phyloP scores from a whole-genome alignment of 2,329 filamentous ascomycete genomes.

The Fusarium bulbicola region DNA sequence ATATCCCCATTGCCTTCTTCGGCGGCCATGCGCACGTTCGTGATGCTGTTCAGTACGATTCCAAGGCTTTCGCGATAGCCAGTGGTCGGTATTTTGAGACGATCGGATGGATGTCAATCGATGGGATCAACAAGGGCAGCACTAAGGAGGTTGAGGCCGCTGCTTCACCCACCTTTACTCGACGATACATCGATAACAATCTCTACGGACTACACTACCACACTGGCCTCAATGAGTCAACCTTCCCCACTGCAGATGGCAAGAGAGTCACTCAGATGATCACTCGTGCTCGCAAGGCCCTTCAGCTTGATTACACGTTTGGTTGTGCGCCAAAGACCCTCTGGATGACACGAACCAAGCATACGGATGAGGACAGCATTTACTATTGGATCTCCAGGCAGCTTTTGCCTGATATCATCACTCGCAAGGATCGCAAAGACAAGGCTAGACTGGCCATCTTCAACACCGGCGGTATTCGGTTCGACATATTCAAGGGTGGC shows the following conservation, averaged over 20 bases:
- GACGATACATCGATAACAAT: constrained; percentile 95
- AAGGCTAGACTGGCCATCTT: constrained; percentile 76
- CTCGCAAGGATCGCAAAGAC: constrained; percentile 65
- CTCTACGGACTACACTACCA: constrained; percentile 85
- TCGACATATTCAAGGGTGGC: constrained; percentile 91
- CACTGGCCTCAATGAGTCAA: constrained; percentile 73
- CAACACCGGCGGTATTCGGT: constrained; percentile 92
- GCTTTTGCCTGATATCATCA: constrained; percentile 75
- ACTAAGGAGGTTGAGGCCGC: constrained; percentile 41
- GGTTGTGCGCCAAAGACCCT: constrained; percentile 85
- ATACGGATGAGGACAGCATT: constrained; percentile 78
- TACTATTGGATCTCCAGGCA: constrained; percentile 82
- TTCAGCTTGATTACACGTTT: constrained; percentile 76
- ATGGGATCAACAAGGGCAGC: constrained; percentile 61
- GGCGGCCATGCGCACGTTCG: constrained; percentile 91
- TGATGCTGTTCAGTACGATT: constrained; percentile 83
- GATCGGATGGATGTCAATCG: constrained; percentile 90
- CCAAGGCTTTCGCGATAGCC: constrained; percentile 79
- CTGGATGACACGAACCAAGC: constrained; percentile 84
- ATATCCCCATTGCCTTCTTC: constrained; percentile 89
- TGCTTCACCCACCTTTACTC: constrained; percentile 68
- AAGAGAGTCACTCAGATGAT: constrained; percentile 77
- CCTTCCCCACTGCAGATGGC: constrained; percentile 81
- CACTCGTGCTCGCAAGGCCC: constrained; percentile 69
- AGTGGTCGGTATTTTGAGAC: constrained; percentile 96